Conservation (phyloP, 2,329 filamentous ascomycete genomes). For the Ceratocystiopsis sp. region DNA sequence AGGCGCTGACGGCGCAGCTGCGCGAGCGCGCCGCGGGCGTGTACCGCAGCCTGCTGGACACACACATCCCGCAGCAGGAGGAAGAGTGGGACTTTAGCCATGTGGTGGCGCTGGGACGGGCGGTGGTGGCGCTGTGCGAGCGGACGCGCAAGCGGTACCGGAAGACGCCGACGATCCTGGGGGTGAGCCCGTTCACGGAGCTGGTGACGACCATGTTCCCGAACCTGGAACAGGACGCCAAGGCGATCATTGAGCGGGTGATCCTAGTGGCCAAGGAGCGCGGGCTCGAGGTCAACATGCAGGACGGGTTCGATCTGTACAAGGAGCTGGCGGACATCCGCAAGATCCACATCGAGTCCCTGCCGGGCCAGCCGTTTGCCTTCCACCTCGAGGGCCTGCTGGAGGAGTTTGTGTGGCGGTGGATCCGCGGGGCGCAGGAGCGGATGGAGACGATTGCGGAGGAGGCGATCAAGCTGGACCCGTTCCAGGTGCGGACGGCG, state of each 20-base stretch:
- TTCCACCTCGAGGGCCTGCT: slow-evolving; percentile 79
- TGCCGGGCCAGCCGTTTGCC: slow-evolving; percentile 59
- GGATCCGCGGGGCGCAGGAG: slow-evolving; percentile 67
- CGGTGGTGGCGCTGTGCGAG: slow-evolving; percentile 69
- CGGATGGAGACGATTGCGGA: slow-evolving; percentile 75
- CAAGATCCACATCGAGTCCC: slow-evolving; percentile 56
- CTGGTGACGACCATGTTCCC: slow-evolving; percentile 74
- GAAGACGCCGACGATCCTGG: slow-evolving; percentile 76
- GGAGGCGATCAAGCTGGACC: slow-evolving; percentile 77
- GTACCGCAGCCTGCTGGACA: slow-evolving; percentile 63
- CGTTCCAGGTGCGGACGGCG: slow-evolving; percentile 52
- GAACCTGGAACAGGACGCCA: slow-evolving; percentile 75
- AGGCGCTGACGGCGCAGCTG: slow-evolving; percentile 55
- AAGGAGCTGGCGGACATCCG: slow-evolving; percentile 74
- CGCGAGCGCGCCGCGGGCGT: slow-evolving; percentile 58
- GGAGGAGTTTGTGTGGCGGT: slow-evolving; percentile 89
- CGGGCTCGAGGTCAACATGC: slow-evolving; percentile 61
- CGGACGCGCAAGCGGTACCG: slow-evolving; percentile 85
- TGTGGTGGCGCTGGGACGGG: slow-evolving; percentile 75
- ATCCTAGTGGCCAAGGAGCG: slow-evolving; percentile 53
- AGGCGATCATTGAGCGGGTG: slow-evolving; percentile 69
- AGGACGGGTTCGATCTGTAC: slow-evolving; percentile 92
- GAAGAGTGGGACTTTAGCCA: slow-evolving; percentile 83
- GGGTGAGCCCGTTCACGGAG: slow-evolving; percentile 46
- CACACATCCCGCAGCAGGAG: slow-evolving; percentile 62